phyloP scores from a whole-genome alignment of 305 asterid species.

The Fraxinus platypoda region DNA sequence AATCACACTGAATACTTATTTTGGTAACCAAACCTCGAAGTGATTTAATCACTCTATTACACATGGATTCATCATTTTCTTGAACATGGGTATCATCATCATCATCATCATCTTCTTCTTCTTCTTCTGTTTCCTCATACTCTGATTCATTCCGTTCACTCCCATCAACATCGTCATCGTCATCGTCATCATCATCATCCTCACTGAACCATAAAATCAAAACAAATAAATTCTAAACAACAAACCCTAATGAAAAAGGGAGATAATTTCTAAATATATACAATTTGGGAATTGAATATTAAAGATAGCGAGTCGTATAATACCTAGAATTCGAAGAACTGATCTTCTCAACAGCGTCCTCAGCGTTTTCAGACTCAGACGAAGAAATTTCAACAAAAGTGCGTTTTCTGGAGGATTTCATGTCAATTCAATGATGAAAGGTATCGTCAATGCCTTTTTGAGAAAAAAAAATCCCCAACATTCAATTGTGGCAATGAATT shows the following conservation, averaged over 20 bases:
- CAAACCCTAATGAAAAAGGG: not conserved
- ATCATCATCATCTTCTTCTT: not conserved
- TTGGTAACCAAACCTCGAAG: constrained; percentile 43
- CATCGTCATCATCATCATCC: constrained; percentile 11
- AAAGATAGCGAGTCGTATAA: not conserved
- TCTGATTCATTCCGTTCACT: constrained; percentile 28
- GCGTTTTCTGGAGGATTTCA: constrained; percentile 21
- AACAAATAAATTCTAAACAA: constrained; percentile 3
- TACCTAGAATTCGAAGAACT: constrained; percentile 42
- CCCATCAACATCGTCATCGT: not conserved
- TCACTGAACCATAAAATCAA: not conserved
- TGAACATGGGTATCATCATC: constrained; percentile 12
- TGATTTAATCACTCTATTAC: constrained; percentile 32
- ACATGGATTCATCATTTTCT: constrained; percentile 33
- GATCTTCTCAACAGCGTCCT: constrained; percentile 28
- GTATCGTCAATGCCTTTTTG: not conserved
- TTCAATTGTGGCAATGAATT: not conserved
- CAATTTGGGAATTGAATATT: not conserved
- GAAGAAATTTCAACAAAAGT: constrained; percentile 38
- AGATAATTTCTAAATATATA: not conserved
- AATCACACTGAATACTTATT: not conserved
- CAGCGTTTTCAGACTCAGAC: constrained; percentile 29
- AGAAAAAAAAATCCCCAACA: not conserved
- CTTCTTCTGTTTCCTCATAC: constrained; percentile 12
- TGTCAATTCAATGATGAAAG: not conserved